phyloP scores from a whole-genome alignment of 2,329 filamentous ascomycete genomes.

The Gaeumannomyces tritici region DNA sequence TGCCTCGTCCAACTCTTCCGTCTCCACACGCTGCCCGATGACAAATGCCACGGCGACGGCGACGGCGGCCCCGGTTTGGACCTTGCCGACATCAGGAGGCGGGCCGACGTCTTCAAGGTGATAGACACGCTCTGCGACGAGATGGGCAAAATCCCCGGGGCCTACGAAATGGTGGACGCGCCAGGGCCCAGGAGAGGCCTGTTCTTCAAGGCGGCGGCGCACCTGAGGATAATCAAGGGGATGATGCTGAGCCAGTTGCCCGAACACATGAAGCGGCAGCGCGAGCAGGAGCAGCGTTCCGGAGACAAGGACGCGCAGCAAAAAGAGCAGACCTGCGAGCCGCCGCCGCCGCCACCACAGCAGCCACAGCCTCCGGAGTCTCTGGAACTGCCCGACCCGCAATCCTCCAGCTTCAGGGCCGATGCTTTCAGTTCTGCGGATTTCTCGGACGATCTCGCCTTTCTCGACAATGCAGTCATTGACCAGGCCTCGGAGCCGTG shows the following conservation, averaged over 20 bases:
- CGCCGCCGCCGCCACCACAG: background rate
- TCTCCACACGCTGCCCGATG: slow-evolving; percentile 9
- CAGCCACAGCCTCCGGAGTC: background rate
- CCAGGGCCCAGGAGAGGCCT: slow-evolving; percentile 10
- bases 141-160: slow-evolving; percentile 7
- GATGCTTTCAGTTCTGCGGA: background rate
- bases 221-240: slow-evolving; percentile 12
- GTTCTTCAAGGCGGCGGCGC: slow-evolving; percentile 12
- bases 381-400: background rate
- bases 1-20: slow-evolving; percentile 15
- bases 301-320: background rate
- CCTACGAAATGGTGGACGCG: slow-evolving; percentile 11
- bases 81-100: slow-evolving; percentile 11
- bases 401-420: background rate
- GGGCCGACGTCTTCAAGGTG: slow-evolving; percentile 12
- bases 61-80: slow-evolving; percentile 14
- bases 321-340: background rate
- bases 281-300: background rate
- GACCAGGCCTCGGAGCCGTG: slow-evolving; percentile 4
- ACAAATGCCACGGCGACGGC: background rate
- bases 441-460: background rate
- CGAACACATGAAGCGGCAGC: background rate
- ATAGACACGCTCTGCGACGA: slow-evolving; percentile 10
- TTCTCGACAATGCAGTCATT: slow-evolving; percentile 1
- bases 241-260: slow-evolving; percentile 12